Base-by-base conservation (phyloP, 306 rosid genomes). In the Nissolia schottii region DNA sequence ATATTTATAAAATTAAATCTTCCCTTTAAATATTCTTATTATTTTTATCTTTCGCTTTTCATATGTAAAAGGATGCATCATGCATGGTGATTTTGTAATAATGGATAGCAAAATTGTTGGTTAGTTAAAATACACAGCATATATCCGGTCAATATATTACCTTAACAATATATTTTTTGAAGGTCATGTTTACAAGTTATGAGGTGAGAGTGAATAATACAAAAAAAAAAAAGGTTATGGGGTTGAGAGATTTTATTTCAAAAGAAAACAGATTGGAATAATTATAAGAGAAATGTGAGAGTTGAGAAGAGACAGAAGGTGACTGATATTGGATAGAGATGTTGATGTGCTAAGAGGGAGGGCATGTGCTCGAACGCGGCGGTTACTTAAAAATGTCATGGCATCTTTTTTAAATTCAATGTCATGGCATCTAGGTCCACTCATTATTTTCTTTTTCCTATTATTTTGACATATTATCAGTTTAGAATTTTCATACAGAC, bases 301-400 rank as follows among this genome's bases (percentile, higher is more conserved):
- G 20, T 3, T 19, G 28, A 50, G 28, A 50, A 20, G 56, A 0
- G 50, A 37, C 68, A 20, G 19, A 37, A 5, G 8, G 27, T 6
- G 55, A 48, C 12, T 16, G 55, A 20, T 10, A 53, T 9, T 53
- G 28, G 53, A 63, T 13, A 11, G 34, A 5, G 76, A 43, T 20
- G 58, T 43, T 41, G 24, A 40, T 4, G 0, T 57, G 16, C 45
- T n/a, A 28, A 56, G 22, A 28, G 11, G 19, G 28, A 46, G 18
- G 27, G 67, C 76, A 71, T 71, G 76, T 71, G 76, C 58, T 57
- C 13, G 20, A 9, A 63, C 29, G 69, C 69, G 51, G 20, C 64
- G 38, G 28, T 41, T 57, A 40, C 24, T 57, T 38, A n/a, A 55
- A 54, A 14, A 32, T 56, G 37, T 53, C 57, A 3, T 53, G 7